Conservation (phyloP, 345 rosid genomes). For the Gossypioides kirkii region DNA sequence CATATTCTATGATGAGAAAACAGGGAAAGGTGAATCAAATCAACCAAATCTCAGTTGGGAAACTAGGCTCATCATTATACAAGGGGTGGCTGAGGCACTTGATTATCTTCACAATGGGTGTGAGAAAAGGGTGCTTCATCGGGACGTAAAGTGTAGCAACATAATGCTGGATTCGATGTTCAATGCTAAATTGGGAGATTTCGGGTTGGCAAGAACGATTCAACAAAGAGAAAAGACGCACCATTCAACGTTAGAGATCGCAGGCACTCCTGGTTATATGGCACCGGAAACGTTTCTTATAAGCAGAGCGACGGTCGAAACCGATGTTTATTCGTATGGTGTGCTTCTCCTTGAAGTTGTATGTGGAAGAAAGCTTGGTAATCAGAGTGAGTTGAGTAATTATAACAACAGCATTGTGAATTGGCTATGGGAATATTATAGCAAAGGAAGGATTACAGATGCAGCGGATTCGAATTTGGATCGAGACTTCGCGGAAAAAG, state of each 20-base stretch:
- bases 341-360: constrained; percentile 57
- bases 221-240: constrained; percentile 54
- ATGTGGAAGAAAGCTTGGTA: constrained; percentile 52
- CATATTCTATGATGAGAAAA: constrained; percentile 30
- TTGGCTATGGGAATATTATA: constrained; percentile 61
- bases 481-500: constrained; percentile 28
- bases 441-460: constrained; percentile 32
- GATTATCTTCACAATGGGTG: constrained; percentile 75
- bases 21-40: constrained; percentile 2
- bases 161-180: constrained; percentile 66
- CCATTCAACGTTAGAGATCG: constrained; percentile 60
- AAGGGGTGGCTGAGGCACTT: constrained; percentile 57
- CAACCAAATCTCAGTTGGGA: constrained; percentile 41
- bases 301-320: constrained; percentile 58
- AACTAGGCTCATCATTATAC: constrained; percentile 38
- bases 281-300: constrained; percentile 71
- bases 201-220: constrained; percentile 72
- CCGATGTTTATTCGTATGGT: constrained; percentile 66
- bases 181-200: constrained; percentile 61
- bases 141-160: constrained; percentile 70
- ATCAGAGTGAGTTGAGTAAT: constrained; percentile 24
- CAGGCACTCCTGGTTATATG: constrained; percentile 84
- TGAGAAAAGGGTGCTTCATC: constrained; percentile 59
- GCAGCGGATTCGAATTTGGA: constrained; percentile 54
- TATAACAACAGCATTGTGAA: constrained; percentile 57